phyloP scores from a whole-genome alignment of 495 filamentous ascomycete genomes.

The Parmelia sp. region DNA sequence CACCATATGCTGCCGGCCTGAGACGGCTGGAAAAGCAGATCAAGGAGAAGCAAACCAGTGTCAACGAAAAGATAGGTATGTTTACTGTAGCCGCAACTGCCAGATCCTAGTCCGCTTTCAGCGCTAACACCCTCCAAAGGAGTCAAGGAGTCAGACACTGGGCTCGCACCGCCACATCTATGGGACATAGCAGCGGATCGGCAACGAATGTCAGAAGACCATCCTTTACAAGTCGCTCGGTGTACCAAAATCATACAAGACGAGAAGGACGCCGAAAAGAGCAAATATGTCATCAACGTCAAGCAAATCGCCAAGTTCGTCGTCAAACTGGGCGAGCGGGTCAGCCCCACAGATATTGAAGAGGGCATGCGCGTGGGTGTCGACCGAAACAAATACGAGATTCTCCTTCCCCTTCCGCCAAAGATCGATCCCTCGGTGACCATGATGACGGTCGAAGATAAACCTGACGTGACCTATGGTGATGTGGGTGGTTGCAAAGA shows the following conservation, averaged over 20 bases:
- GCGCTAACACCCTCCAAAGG: constrained; percentile 31
- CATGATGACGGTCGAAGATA: constrained; percentile 99
- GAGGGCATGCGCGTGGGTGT: constrained; percentile 98
- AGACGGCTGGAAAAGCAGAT: constrained; percentile 98
- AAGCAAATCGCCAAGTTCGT: constrained; percentile 99
- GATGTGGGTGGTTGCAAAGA: constrained; percentile 99
- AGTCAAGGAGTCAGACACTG: constrained; percentile 92
- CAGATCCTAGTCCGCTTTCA: not conserved
- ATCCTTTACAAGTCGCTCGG: constrained; percentile 92
- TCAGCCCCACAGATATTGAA: constrained; percentile 97
- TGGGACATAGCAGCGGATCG: constrained; percentile 98
- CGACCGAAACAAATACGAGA: constrained; percentile 98
- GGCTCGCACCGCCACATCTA: constrained; percentile 93
- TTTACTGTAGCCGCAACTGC: not conserved
- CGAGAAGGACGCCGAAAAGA: constrained; percentile 94
- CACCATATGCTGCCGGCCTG: constrained; percentile 83
- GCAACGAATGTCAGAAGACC: constrained; percentile 96
- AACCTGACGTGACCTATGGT: constrained; percentile 97
- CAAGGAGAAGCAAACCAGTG: constrained; percentile 91
- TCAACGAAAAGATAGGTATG: constrained; percentile 91
- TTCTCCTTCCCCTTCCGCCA: constrained; percentile 90
- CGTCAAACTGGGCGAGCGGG: constrained; percentile 93
- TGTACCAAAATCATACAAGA: constrained; percentile 99
- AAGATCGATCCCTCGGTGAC: constrained; percentile 99
- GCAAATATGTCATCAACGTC: constrained; percentile 99